Base-by-base conservation (phyloP, 345 rosid genomes). In the Excoecaria agallocha region DNA sequence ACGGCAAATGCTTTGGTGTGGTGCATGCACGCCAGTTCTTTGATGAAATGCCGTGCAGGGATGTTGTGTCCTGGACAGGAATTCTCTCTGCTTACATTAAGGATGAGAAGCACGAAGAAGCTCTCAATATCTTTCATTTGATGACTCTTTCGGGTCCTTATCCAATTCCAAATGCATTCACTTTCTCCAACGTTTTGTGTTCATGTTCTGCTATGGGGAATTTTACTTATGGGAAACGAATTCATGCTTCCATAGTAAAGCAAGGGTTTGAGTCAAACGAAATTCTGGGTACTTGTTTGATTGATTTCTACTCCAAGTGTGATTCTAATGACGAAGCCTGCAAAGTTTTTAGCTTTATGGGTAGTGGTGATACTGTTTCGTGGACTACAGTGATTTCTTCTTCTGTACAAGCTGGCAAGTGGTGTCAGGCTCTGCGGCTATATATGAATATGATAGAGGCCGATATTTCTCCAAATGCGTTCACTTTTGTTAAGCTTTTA, bases 381-480 rank as follows among this genome's bases (percentile, higher is more conserved):
- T 89, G 93, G 97, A 89, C 95, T 5, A 73, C 80, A 54, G 81
- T 90, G 89, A 87, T 92, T 58, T 82, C 92, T 76, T 86, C 88
- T 17, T 74, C 79, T 30, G 81, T 84, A 66, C 84, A 78, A 78
- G 87, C 78, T 57, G 76, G 79, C 38, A 78, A 86, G 74, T 84
- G 90, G 88, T 68, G 64, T 39, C 82, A 70, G 67, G 95, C 91
- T 60, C 77, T 89, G 38, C 48, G 51, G 69, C 68, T 89, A 69
- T 90, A 89, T 74, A 43, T 69, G n/a, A 63, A 69, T 55, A 89
- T 92, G 95, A 57, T 87, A 63, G 25, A 83, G 69, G 86, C 77
- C 59, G 84, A 88, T 41, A 80, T 89, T 70, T 57, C 70, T 72
- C 91, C 93, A 10, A 88, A 86, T 52, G 90, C 81, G 74, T 85